Evolutionary conservation across 2,329 filamentous ascomycete genomes (phyloP).

Genomic region (Colletotrichum lindemuthianum): DNA sequence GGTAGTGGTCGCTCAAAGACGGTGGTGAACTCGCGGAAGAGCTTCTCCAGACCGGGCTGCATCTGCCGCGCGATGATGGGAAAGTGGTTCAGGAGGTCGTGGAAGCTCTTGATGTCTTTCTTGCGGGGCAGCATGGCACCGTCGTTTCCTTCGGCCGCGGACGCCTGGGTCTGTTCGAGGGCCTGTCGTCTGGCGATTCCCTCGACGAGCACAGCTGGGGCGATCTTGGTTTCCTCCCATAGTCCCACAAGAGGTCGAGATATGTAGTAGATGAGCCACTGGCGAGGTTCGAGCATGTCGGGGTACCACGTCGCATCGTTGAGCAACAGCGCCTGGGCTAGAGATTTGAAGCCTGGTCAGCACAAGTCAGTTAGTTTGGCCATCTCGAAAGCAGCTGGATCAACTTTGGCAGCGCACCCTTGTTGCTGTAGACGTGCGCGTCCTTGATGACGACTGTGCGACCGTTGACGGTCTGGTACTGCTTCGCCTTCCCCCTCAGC

Average conservation of each 20-base stretch:
- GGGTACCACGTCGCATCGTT: slow-evolving; percentile 89
- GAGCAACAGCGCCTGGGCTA: slow-evolving; percentile 89
- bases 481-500: slow-evolving; percentile 90
- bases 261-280: slow-evolving; percentile 98
- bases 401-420: slow-evolving; percentile 67
- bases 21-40: slow-evolving; percentile 89
- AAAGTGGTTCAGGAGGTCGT: slow-evolving; percentile 89
- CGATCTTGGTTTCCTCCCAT: slow-evolving; percentile 79
- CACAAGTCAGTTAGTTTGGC: slow-evolving; percentile 7
- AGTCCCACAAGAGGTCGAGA: slow-evolving; percentile 86
- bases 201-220: slow-evolving; percentile 69
- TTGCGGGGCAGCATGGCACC: slow-evolving; percentile 69
- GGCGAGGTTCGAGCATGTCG: slow-evolving; percentile 86
- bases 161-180: slow-evolving; percentile 48
- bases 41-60: slow-evolving; percentile 87
- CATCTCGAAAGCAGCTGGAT: not conserved
- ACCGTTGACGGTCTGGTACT: slow-evolving; percentile 92
- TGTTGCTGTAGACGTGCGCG: slow-evolving; percentile 92
- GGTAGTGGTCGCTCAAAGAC: slow-evolving; percentile 88
- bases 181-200: slow-evolving; percentile 52
- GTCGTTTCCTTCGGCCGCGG: slow-evolving; percentile 51
- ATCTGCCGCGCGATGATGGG: slow-evolving; percentile 97
- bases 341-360: slow-evolving; percentile 81
- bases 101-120: slow-evolving; percentile 91
- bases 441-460: slow-evolving; percentile 96